These are phyloP conservation scores for Pezicula neosporulosa DNA, from an alignment of 2,329 filamentous ascomycete genomes.

Conservation along the genomic window DNA sequence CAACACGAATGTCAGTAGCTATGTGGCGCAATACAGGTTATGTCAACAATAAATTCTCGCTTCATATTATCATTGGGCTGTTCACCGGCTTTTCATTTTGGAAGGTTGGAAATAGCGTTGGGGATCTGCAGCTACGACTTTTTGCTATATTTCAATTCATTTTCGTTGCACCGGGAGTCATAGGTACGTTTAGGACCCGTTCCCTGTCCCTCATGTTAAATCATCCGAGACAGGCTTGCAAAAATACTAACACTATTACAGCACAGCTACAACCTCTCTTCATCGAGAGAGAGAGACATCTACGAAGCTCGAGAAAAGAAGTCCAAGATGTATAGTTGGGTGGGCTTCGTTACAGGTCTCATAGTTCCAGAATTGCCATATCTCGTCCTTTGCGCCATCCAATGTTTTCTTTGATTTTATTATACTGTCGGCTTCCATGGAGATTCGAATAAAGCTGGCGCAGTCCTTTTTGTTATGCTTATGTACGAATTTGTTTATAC, in stretches of 20 bases:
- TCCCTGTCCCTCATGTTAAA: too few species aligned
- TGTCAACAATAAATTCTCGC: slow-evolving; percentile 41
- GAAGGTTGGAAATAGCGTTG: slow-evolving; percentile 49
- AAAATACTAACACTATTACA: too few species aligned
- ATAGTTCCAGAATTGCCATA: slow-evolving; percentile 44
- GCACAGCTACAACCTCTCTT: slow-evolving; percentile 58
- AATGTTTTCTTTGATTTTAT: slow-evolving; percentile 53
- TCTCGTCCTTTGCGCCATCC: slow-evolving; percentile 38
- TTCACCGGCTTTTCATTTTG: slow-evolving; percentile 63
- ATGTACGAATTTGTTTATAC: slow-evolving; percentile 59
- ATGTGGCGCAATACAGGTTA: slow-evolving; percentile 63
- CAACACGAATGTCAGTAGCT: slow-evolving; percentile 34
- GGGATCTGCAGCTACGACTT: slow-evolving; percentile 50
- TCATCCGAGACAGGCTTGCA: too few species aligned
- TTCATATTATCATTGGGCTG: slow-evolving; percentile 51
- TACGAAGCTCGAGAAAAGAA: slow-evolving; percentile 58
- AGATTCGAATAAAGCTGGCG: slow-evolving; percentile 42
- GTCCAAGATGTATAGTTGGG: slow-evolving; percentile 58
- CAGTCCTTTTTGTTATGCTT: slow-evolving; percentile 51
- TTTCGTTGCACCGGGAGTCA: slow-evolving; percentile 55
- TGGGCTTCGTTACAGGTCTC: slow-evolving; percentile 53
- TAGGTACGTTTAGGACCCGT: slow-evolving; percentile 20
- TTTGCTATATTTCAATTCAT: slow-evolving; percentile 63
- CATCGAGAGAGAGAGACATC: slow-evolving; percentile 50
- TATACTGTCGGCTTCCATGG: slow-evolving; percentile 51